phyloP scores from a whole-genome alignment of 441 rosid genomes.

The Theobroma grandiflorum region DNA sequence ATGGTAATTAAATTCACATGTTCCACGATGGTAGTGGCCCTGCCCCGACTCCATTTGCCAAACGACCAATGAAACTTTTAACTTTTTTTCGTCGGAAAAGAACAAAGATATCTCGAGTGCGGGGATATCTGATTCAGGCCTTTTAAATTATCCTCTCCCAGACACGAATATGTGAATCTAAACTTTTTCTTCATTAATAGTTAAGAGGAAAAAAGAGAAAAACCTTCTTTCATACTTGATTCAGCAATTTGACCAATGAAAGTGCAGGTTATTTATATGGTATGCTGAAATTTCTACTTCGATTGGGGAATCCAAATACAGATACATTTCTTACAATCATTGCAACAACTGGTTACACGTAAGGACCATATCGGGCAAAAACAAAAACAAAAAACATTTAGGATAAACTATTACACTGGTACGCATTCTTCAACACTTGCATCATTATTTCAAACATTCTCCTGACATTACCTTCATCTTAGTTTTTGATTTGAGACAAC shows the following conservation, averaged over 20 bases:
- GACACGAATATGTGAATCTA: neutral
- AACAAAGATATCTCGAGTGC: neutral
- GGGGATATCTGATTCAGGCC: neutral
- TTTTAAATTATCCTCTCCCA: neutral
- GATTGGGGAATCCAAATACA: neutral
- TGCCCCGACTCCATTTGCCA: neutral
- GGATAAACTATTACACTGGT: neutral
- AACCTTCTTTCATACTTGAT: neutral
- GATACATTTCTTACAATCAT: conserved; percentile 9
- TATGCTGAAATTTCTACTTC: neutral
- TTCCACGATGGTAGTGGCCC: neutral
- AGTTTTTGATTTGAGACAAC: conserved; percentile 64
- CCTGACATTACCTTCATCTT: conserved; percentile 13
- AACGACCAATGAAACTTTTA: neutral
- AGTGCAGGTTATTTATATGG: neutral
- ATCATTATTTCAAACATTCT: neutral
- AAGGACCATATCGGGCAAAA: neutral
- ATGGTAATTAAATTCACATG: neutral
- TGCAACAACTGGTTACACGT: neutral
- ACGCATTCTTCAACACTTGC: neutral
- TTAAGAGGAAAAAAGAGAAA: too few species aligned
- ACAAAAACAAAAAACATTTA: neutral
- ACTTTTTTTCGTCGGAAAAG: neutral
- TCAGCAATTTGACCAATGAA: neutral
- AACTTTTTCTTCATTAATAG: neutral